Percentiles rank a stretch among this genome's conserved stretches.
Evolutionary conservation across 208 protist genomes (phyloP).

Genomic region (Leishmania lainsoni): DNA sequence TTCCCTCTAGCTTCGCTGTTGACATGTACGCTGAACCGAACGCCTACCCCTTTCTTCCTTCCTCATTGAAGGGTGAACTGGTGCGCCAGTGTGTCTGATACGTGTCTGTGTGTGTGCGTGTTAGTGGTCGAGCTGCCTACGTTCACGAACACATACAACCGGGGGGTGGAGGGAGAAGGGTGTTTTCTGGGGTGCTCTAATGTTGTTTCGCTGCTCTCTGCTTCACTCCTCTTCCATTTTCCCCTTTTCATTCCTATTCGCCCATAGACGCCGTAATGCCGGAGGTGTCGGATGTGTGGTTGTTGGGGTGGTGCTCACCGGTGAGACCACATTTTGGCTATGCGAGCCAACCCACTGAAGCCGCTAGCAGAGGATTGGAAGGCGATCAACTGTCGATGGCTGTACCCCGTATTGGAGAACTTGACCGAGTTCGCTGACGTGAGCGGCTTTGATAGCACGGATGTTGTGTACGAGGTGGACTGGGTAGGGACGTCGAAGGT

Average conservation of each 20-base stretch:
- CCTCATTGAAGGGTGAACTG: background rate
- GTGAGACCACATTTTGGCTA: constrained; percentile 83
- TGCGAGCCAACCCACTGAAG: constrained; percentile 50
- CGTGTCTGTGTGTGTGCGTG: background rate
- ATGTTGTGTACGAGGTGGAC: constrained; percentile 68
- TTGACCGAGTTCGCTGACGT: constrained; percentile 44
- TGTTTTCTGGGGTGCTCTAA: background rate
- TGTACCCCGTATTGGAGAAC: constrained; percentile 69
- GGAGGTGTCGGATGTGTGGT: constrained; percentile 34
- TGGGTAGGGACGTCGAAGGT: constrained; percentile 46
- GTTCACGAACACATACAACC: background rate
- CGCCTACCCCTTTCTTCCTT: background rate
- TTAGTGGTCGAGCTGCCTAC: background rate
- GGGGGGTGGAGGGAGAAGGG: too few species aligned
- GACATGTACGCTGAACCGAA: background rate
- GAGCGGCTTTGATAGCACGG: constrained; percentile 51
- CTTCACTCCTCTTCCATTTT: background rate
- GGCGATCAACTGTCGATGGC: constrained; percentile 59
- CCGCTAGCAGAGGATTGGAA: constrained; percentile 60
- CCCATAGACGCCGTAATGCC: constrained; percentile 12
- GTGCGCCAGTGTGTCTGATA: background rate
- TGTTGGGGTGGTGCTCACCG: constrained; percentile 79
- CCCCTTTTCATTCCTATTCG: background rate
- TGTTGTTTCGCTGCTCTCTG: constrained; percentile 4
- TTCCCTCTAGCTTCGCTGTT: background rate